Percentiles rank a stretch among this genome's conserved stretches.
These are phyloP conservation scores for Ceratocystis harringtonii DNA, from an alignment of 2,329 filamentous ascomycete genomes.

Conservation along the genomic window DNA sequence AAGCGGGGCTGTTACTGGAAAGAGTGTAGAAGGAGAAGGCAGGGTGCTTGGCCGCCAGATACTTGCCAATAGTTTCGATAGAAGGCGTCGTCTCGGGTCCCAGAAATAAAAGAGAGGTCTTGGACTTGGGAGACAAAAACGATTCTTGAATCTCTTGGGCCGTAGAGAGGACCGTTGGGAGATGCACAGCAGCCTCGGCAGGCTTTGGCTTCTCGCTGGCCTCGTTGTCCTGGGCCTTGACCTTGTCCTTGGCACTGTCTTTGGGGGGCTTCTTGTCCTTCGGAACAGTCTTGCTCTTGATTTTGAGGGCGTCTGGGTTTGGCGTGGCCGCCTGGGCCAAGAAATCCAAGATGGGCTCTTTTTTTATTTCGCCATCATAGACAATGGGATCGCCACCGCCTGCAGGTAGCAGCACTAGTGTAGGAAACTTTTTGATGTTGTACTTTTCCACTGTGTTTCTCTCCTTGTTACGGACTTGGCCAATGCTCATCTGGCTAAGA, in stretches of 20 bases:
- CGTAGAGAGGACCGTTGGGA: conserved; percentile 31
- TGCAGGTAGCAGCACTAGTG: conserved; percentile 63
- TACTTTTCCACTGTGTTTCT: conserved; percentile 55
- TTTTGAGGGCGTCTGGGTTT: conserved; percentile 51
- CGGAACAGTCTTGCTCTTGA: conserved; percentile 30
- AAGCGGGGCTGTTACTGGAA: background rate
- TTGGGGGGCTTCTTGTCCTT: conserved; percentile 30
- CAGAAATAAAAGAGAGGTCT: conserved; percentile 70
- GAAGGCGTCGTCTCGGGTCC: conserved; percentile 31
- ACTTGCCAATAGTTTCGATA: background rate
- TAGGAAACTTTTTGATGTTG: conserved; percentile 62
- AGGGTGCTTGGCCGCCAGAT: background rate
- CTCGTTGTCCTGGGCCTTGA: conserved; percentile 29
- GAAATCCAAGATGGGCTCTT: conserved; percentile 67
- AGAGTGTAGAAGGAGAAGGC: background rate
- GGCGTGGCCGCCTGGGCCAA: conserved; percentile 63
- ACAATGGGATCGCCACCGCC: conserved; percentile 51
- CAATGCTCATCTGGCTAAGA: conserved; percentile 61
- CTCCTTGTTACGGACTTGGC: conserved; percentile 74
- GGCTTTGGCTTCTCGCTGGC: conserved; percentile 25
- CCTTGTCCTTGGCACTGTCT: conserved; percentile 26
- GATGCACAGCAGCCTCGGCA: conserved; percentile 42
- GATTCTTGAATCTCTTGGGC: conserved; percentile 46
- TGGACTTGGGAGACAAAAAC: conserved; percentile 61
- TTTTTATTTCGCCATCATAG: conserved; percentile 75